Conservation (phyloP, 2,329 filamentous ascomycete species). For the Colletotrichum liriopes region DNA sequence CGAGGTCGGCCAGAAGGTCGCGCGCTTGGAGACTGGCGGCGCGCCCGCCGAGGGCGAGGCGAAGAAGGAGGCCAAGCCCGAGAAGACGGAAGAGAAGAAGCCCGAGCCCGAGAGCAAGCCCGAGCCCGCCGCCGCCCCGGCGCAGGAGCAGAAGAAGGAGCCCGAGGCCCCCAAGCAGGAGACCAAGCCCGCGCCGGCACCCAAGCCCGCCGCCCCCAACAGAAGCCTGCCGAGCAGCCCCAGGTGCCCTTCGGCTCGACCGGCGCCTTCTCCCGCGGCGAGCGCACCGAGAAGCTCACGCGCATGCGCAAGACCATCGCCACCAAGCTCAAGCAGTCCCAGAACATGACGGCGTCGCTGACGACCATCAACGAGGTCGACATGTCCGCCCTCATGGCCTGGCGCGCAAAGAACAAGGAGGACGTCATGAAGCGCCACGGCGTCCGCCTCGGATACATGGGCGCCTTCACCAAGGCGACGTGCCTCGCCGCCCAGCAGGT, state of each 20-base stretch:
- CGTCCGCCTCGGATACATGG: constrained; percentile 76
- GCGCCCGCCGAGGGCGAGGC: constrained; percentile 28
- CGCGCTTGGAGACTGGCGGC: constrained; percentile 49
- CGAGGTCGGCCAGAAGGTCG: constrained; percentile 51
- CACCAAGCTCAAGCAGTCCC: constrained; percentile 76
- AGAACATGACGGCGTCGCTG: constrained; percentile 78
- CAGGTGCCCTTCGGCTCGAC: constrained; percentile 26
- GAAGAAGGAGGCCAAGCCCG: constrained; percentile 44
- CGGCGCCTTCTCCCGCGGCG: constrained; percentile 37
- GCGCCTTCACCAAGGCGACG: constrained; percentile 82
- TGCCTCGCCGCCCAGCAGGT: constrained; percentile 78
- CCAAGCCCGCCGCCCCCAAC: constrained; percentile 18
- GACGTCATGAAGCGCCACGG: constrained; percentile 50
- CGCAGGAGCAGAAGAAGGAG: constrained; percentile 35
- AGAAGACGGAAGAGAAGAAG: constrained; percentile 29
- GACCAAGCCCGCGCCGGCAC: constrained; percentile 27
- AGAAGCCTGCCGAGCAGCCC: constrained; percentile 16
- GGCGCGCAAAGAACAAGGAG: constrained; percentile 76
- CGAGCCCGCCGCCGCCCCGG: constrained; percentile 21
- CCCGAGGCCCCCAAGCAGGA: constrained; percentile 41
- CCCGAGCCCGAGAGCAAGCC: constrained; percentile 20
- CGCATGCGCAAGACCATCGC: constrained; percentile 85
- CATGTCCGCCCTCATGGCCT: constrained; percentile 77
- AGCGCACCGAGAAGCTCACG: constrained; percentile 58
- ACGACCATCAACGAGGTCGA: constrained; percentile 68